Evolutionary conservation across 192 early-diverging fungal species (phyloP).

Genomic region (Haplosporangium gracile): DNA sequence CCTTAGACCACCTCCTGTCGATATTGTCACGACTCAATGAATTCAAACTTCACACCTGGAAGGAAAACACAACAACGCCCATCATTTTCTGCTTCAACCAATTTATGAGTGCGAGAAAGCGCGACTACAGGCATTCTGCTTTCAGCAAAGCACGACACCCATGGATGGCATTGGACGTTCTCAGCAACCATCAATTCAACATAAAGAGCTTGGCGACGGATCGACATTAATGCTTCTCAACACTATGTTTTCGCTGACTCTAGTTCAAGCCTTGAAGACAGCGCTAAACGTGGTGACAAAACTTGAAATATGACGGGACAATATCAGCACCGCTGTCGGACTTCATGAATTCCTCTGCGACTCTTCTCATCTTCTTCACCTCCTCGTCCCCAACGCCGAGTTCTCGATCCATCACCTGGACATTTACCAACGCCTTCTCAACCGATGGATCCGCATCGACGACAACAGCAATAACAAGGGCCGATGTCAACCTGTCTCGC

Average conservation of each 20-base stretch:
- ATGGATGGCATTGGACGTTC: background rate
- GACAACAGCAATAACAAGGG: background rate
- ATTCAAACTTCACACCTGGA: background rate
- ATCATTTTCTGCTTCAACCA: background rate
- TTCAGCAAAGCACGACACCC: background rate
- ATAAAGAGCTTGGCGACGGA: background rate
- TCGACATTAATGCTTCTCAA: background rate
- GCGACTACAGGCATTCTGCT: background rate
- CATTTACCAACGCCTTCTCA: background rate
- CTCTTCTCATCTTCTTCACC: background rate
- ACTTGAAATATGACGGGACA: background rate
- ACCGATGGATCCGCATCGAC: background rate
- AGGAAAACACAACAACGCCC: background rate
- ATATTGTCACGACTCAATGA: background rate
- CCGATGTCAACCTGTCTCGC: background rate
- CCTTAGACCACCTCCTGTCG: background rate
- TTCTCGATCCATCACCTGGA: background rate
- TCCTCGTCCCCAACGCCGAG: background rate
- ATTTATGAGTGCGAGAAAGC: background rate
- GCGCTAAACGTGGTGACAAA: background rate
- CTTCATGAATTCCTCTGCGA: background rate
- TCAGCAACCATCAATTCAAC: background rate
- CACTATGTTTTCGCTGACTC: background rate
- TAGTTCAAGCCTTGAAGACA: background rate
- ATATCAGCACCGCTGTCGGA: background rate